phyloP scores from a whole-genome alignment of 257 asterid genomes.

The Euphrasia confusa region DNA sequence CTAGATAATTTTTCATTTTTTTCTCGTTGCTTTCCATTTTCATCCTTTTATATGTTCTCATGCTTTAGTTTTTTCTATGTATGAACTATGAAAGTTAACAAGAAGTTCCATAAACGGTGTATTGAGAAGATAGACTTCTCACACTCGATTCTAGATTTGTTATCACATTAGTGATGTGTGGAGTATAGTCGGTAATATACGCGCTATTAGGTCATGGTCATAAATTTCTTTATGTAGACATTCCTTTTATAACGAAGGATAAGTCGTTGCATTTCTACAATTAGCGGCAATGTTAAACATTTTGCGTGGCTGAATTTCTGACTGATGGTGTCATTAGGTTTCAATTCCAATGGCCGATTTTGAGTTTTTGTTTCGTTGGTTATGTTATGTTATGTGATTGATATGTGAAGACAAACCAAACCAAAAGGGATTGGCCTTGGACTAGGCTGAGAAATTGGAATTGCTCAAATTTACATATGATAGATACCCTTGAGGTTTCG shows the following conservation, averaged over 20 bases:
- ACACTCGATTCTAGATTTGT: neutral
- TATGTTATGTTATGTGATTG: no score
- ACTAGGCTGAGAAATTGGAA: no score
- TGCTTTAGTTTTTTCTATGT: neutral
- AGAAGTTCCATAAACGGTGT: neutral
- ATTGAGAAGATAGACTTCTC: neutral
- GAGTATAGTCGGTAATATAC: neutral
- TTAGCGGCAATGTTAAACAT: neutral
- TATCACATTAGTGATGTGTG: neutral
- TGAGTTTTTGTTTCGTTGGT: no score
- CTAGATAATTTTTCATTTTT: neutral
- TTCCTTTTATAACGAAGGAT: neutral
- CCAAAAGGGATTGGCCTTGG: no score
- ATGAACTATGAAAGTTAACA: neutral
- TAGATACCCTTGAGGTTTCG: no score
- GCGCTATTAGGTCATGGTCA: neutral
- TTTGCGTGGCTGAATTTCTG: neutral
- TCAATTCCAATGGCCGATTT: neutral
- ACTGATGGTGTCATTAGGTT: neutral
- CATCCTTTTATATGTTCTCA: no score
- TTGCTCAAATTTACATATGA: no score
- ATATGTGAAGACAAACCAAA: no score
- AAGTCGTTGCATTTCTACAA: neutral
- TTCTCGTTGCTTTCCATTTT: neutral
- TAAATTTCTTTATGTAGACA: neutral